Base-by-base conservation (phyloP, 495 filamentous ascomycete genomes). In the Bacidia gigantensis region DNA sequence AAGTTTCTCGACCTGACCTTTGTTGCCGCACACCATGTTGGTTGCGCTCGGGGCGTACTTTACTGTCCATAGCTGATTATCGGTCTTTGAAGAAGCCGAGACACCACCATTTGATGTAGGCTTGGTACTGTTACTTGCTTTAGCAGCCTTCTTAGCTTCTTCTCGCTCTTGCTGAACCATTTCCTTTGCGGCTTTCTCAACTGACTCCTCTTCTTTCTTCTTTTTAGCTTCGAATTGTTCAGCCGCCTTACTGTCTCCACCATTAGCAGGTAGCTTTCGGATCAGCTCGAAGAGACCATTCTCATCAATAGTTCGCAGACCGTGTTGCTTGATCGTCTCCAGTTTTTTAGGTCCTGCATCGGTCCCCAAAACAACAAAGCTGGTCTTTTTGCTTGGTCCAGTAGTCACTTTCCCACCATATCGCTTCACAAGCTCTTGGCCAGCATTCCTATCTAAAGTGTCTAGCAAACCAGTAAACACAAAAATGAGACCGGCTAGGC, bases 301-400 rank as follows among this genome's bases (percentile, higher is more conserved):
- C 65, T 97, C 92, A 58, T 93, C 81, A 56, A 99, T 95, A 2
- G 88, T 92, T 67, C 88, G 95, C 56, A 95, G 75, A 0, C 76
- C 78, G 56, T 80, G 66, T 46, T 86, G 71, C 25, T 74, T 66
- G 56, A 99, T 99, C 46, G 86, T 95, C 50, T 81, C 65, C n/a
- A 99, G 76, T 64, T 99, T 99, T 64, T 81, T 88, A 2, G 93
- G 93, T 0, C 92, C 92, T 26, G 92, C 92, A 65, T 96, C 92
- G 18, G 73, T 75, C 11, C 92, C 92, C 11, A 97, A 75, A 21
- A 99, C 83, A 46, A 99, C 89, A 61, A 84, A 99, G 62, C 77
- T 90, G 9, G 92, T 99, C 64, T 93, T 99, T 46, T 77, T 81
- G 59, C 88, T 95, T 26, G 92, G 92, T 1, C 77, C 82, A n/a